phyloP scores from a whole-genome alignment of 2,329 filamentous ascomycete species.

The Ophiostoma triangulosporum region DNA sequence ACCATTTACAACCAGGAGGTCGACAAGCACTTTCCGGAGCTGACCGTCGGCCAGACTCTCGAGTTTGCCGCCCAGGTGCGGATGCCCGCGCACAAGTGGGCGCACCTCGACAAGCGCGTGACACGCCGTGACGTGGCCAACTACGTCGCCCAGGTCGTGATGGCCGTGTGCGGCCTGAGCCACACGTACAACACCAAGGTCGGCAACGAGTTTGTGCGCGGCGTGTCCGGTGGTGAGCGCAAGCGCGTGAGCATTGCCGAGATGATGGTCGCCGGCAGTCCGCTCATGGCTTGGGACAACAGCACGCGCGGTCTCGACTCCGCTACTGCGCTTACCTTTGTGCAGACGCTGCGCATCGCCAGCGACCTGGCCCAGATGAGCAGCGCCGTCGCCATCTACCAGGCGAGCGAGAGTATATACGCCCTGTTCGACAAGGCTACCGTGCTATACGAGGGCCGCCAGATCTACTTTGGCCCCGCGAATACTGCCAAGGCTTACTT shows the following conservation, averaged over 20 bases:
- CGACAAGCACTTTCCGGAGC: constrained; percentile 51
- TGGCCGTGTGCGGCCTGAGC: constrained; percentile 51
- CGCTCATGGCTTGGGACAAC: constrained; percentile 57
- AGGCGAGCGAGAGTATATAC: constrained; percentile 51
- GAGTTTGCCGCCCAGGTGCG: constrained; percentile 41
- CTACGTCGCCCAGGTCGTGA: constrained; percentile 56
- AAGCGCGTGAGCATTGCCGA: constrained; percentile 69
- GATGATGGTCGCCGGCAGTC: constrained; percentile 48
- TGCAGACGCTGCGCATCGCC: constrained; percentile 47
- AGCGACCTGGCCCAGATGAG: constrained; percentile 45
- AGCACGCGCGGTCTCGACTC: constrained; percentile 49
- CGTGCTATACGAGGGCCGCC: constrained; percentile 12
- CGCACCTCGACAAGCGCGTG: constrained; percentile 36
- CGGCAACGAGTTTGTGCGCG: constrained; percentile 55
- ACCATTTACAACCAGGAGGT: constrained; percentile 64
- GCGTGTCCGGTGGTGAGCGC: constrained; percentile 49
- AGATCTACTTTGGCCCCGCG: constrained; percentile 44
- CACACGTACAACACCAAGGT: constrained; percentile 62
- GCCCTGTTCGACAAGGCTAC: constrained; percentile 15
- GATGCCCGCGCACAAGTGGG: constrained; percentile 30
- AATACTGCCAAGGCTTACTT: constrained; percentile 51
- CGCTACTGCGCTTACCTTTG: constrained; percentile 38
- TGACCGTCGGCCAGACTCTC: constrained; percentile 55
- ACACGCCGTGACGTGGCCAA: constrained; percentile 31
- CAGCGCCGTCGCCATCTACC: constrained; percentile 59